Evolutionary conservation across 208 protist species (phyloP).

Genomic region (Spongospora subterranea): DNA sequence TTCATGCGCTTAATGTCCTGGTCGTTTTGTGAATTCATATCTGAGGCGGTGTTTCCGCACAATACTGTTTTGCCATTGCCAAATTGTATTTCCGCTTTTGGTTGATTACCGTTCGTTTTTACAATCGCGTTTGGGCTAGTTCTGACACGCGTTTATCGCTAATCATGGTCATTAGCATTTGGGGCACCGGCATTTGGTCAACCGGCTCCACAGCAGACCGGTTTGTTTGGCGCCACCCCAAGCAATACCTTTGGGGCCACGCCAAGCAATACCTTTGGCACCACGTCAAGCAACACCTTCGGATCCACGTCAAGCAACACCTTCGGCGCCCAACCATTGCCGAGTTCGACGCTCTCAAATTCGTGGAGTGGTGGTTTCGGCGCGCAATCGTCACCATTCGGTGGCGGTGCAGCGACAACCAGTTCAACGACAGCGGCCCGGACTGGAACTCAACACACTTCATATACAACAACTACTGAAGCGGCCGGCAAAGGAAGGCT

Average conservation of each 20-base stretch:
- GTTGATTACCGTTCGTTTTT: no score
- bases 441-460: constrained; percentile 28
- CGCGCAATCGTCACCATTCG: neutral
- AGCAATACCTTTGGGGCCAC: neutral
- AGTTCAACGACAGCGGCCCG: no score
- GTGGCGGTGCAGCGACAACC: neutral
- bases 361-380: neutral
- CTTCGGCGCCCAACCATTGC: neutral
- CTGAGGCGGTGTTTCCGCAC: no score
- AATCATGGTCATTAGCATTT: constrained; percentile 9
- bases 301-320: neutral
- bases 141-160: no score
- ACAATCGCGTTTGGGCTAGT: no score
- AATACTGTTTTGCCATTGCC: no score
- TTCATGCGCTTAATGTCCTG: no score
- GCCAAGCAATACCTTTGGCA: neutral
- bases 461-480: constrained; percentile 5
- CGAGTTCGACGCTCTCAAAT: neutral
- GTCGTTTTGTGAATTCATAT: no score
- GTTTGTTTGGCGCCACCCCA: constrained; percentile 28
- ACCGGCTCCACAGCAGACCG: constrained; percentile 5
- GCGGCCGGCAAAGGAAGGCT: constrained; percentile 10
- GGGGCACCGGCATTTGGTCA: neutral
- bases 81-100: no score
- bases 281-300: neutral